A percentile compares a stretch with the other conserved stretches of the same genome.
Conservation (phyloP, 2,329 filamentous ascomycete species). For the Xylariaceae sp. region DNA sequence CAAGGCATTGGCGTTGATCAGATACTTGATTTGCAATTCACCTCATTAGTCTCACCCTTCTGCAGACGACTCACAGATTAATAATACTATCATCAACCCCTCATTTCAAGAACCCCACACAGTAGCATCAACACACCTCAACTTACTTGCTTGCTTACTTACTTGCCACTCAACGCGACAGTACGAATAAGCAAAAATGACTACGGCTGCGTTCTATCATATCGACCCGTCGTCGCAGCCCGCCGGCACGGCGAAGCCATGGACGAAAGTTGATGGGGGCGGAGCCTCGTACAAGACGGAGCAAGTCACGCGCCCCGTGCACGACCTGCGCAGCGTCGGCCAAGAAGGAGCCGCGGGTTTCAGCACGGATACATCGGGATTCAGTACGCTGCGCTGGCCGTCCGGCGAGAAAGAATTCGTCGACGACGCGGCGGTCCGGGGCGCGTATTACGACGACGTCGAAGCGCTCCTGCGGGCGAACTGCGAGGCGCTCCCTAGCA, state of each 20-base stretch:
- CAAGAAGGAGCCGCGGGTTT: slow-evolving; percentile 48
- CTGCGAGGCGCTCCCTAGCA: slow-evolving; percentile 47
- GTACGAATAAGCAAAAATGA: slow-evolving; percentile 51
- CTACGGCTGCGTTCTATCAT: slow-evolving; percentile 65
- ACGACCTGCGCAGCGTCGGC: slow-evolving; percentile 60
- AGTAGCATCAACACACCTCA: too few species aligned
- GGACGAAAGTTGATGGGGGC: slow-evolving; percentile 69
- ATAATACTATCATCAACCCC: not conserved
- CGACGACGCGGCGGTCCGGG: slow-evolving; percentile 61
- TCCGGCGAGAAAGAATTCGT: slow-evolving; percentile 61
- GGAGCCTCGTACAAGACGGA: slow-evolving; percentile 59
- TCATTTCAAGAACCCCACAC: slow-evolving; percentile 11
- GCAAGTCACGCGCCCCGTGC: slow-evolving; percentile 55
- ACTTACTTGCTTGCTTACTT: too few species aligned
- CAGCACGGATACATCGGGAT: slow-evolving; percentile 64
- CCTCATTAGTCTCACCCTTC: not conserved
- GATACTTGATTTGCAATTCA: too few species aligned
- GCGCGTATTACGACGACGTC: slow-evolving; percentile 67
- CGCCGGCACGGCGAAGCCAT: slow-evolving; percentile 56
- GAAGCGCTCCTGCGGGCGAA: slow-evolving; percentile 62
- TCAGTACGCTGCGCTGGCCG: slow-evolving; percentile 60
- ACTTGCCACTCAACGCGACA: too few species aligned
- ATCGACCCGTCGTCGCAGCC: slow-evolving; percentile 61
- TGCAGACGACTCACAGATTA: not conserved
- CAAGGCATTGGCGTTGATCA: too few species aligned